Evolutionary conservation across 1,284 basidiomycete genomes (phyloP), one percentile per base, ranked within the genome.

Genomic region (Sporisorium reilianum): DNA sequence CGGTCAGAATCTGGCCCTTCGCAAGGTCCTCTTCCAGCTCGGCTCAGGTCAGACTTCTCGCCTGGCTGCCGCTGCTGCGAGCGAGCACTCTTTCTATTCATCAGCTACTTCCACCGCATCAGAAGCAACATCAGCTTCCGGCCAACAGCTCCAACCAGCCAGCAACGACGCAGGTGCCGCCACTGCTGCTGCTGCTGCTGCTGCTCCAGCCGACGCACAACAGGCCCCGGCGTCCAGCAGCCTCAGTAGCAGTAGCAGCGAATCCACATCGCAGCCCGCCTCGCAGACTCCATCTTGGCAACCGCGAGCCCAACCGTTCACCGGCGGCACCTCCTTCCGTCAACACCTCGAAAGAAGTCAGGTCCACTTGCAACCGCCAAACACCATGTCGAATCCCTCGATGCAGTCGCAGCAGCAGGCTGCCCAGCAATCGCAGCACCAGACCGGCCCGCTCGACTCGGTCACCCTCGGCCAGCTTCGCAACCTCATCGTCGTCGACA

Each of bases 391-490:
- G 6, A 65, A 59, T 28, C 45, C 30, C 2, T 20, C 40, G 32
- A 46, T 55, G 36, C 69, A 70, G 49, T 44, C 50, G 18, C 58
- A 71, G n/a, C 23, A 25, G 3, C 69, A 72, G 34, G 42, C 52
- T 16, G 54, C 34, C 8, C 58, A 53, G 20, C 58, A 62, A 41
- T 30, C 49, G 4, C 70, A 68, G 26, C 20, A 25, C n/a, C 67
- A 71, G 26, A 49, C 36, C 9, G 77, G 77, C 2, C 72, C 74
- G 10, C 65, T 79, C 36, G 77, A 79, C 49, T 75, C 75, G 23
- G 74, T 79, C 50, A 75, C 76, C 5, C 62, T 79, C 1, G 75
- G 77, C 12, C 77, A 79, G 54, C 64, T 79, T 22, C 76, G 75
- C 36, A 63, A 77, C 52, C 55, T 79, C 36, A 70, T 79, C 34